These are phyloP conservation scores for Exophiala lecanii-corni DNA, from an alignment of 2,329 filamentous ascomycete species.

Conservation along the genomic window DNA sequence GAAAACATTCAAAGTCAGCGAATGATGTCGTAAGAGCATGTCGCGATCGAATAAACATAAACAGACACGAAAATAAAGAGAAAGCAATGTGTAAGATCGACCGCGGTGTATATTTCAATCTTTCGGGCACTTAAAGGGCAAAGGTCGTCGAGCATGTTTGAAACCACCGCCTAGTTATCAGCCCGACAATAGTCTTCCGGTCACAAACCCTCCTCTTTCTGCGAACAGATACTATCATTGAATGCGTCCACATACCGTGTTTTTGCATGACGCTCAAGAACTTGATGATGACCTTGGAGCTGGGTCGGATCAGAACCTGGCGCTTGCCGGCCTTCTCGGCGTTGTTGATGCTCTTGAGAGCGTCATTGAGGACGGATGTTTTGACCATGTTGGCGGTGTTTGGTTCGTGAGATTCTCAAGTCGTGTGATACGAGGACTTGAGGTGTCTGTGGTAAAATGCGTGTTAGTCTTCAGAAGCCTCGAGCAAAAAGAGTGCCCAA, in stretches of 20 bases:
- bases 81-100: conserved; percentile 91
- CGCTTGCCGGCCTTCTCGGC: conserved; percentile 99
- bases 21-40: conserved; percentile 45
- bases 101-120: conserved; percentile 65
- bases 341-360: conserved; percentile 99
- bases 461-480: conserved; percentile 61
- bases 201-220: conserved; percentile 17
- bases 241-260: conserved; percentile 88
- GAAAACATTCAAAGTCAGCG: conserved; percentile 47
- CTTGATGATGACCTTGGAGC: conserved; percentile 99
- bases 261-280: conserved; percentile 99
- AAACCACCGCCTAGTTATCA: conserved; percentile 99
- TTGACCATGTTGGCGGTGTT: conserved; percentile 79
- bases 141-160: conserved; percentile 71
- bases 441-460: conserved; percentile 51
- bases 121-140: conserved; percentile 99
- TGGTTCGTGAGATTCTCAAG: conserved; percentile 49
- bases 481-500: conserved; percentile 66
- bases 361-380: conserved; percentile 99
- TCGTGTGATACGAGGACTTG: conserved; percentile 43
- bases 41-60: conserved; percentile 92
- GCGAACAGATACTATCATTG: no score
- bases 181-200: conserved; percentile 58
- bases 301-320: conserved; percentile 95
- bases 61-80: conserved; percentile 59